phyloP scores from a whole-genome alignment of 202 grass and related monocot genomes.

The Schoenoplectus tabernaemontani region DNA sequence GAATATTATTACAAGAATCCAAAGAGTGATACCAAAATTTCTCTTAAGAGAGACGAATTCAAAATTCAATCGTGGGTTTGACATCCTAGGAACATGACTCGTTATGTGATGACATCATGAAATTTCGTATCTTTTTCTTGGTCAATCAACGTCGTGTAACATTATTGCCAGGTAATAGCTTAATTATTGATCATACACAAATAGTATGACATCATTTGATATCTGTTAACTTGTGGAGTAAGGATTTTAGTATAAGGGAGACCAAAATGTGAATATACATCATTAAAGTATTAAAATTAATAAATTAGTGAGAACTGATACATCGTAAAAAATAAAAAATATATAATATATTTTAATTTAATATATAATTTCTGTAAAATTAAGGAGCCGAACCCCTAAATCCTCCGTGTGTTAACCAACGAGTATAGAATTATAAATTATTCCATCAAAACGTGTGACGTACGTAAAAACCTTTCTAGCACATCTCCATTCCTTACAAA shows the following conservation, averaged over 20 bases:
- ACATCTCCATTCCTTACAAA: too few species aligned
- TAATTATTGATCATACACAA: neutral
- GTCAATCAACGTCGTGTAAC: neutral
- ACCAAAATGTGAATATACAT: neutral
- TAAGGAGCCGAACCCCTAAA: too few species aligned
- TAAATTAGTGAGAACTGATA: too few species aligned
- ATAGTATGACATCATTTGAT: neutral
- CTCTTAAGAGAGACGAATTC: neutral
- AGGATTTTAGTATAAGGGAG: neutral
- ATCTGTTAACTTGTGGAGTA: slow-evolving; percentile 7
- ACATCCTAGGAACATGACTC: neutral
- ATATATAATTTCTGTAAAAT: too few species aligned
- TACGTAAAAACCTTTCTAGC: too few species aligned
- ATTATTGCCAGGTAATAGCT: too few species aligned
- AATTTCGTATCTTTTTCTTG: neutral
- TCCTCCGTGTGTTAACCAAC: too few species aligned
- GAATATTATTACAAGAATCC: neutral
- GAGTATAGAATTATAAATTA: too few species aligned
- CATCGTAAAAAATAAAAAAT: too few species aligned
- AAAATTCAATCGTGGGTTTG: neutral
- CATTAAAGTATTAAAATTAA: too few species aligned
- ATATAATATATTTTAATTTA: too few species aligned
- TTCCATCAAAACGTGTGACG: too few species aligned
- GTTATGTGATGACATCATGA: neutral
- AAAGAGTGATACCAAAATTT: neutral